phyloP scores from a whole-genome alignment of 2,329 filamentous ascomycete genomes.

The Aspergillus phoenicis region DNA sequence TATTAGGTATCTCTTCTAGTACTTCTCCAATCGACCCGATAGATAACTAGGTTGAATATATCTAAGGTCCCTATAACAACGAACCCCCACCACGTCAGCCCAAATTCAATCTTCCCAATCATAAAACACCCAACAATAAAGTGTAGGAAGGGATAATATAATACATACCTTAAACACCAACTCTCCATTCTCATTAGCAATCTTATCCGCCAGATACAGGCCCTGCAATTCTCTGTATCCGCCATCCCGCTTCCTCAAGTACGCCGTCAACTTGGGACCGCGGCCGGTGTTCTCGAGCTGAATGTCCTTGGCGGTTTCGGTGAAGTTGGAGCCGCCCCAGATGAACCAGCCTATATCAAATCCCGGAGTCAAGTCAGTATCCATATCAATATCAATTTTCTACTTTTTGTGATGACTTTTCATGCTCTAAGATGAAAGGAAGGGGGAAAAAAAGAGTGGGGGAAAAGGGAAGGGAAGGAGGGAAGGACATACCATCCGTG shows the following conservation, averaged over 20 bases:
- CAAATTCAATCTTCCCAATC: too few relatives aligned
- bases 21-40: background rate
- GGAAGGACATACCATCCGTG: constrained; percentile 15
- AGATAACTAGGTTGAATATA: background rate
- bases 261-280: constrained; percentile 23
- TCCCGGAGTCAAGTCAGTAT: too few relatives aligned
- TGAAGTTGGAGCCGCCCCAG: constrained; percentile 26
- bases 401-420: too few relatives aligned
- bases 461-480: background rate
- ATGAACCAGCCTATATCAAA: constrained; percentile 22
- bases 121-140: background rate
- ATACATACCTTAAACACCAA: constrained; percentile 19
- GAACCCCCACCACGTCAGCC: background rate
- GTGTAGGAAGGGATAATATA: background rate
- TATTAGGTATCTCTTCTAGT: background rate
- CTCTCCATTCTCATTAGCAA: constrained; percentile 20
- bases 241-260: constrained; percentile 16
- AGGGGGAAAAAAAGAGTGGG: background rate
- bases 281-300: constrained; percentile 15
- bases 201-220: constrained; percentile 22
- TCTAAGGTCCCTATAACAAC: background rate
- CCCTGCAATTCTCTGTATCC: constrained; percentile 21
- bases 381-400: too few relatives aligned
- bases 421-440: too few relatives aligned
- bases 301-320: constrained; percentile 18